Evolutionary conservation across 2,329 filamentous ascomycete species (phyloP), one percentile per base, ranked within the genome.

Genomic region (Sporothrix variecibatus): DNA sequence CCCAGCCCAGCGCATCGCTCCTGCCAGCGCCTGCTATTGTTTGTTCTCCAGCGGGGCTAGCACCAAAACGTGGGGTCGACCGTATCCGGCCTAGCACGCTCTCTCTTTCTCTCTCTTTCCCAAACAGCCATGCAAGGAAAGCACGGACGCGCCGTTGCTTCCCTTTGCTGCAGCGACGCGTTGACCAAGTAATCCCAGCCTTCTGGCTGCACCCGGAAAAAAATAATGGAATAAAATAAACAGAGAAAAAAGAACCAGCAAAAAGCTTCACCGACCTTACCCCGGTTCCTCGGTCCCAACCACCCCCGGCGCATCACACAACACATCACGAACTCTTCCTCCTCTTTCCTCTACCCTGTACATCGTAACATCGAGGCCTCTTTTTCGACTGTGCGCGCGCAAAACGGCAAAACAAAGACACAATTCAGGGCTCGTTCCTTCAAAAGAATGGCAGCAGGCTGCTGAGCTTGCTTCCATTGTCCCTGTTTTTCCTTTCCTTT

Each of bases 161-260:
- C 58, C 58, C 40, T 72, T 65, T 53, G 26, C 34, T 31, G 31
- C 26, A 71, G 38, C 60, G 72, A 73, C 72, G 72, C 72, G 72
- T 73, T 73, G 38, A 28, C 51, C 68, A 58, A 56, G 34, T 23
- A 40, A 34, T 26, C 51, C 34, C n/a, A 46, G 46, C 60, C 60
- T 34, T 28, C 31, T 62, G 51, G 58, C 31, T 65, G 34, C 34
- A 56, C 56, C 28, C 28, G 64, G 49, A 49, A 72, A 70, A 70
- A 73, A 31, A 34, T 56, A 28, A 58, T 51, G 62, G 72, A 76
- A 77, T 71, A 73, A 69, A 49, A 69, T n/a, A 71, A 43, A 69
- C 23, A 62, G 3, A 51, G 5, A 53, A 53, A 26, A 70, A 38
- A 40, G 28, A 34, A 15, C 8, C 46, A 56, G n/a, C n/a, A 67